Evolutionary conservation across 768 basidiomycete genomes (phyloP), one percentile per base, ranked within the genome.

Genomic region (Tubosaeta sp.): DNA sequence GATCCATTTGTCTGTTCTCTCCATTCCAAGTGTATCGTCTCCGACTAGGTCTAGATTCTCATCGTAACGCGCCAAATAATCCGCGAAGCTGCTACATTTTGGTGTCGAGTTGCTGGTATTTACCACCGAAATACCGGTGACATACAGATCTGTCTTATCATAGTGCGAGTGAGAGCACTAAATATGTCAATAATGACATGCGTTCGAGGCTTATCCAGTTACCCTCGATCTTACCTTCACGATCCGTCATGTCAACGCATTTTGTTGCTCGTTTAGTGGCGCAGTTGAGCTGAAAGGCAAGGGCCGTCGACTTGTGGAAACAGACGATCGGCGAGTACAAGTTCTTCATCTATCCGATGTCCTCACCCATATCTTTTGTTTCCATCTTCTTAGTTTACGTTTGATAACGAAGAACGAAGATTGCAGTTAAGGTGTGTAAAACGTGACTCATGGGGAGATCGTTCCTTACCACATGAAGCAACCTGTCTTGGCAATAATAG

Each of bases 21-120:
- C n/a, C 35, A 48, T 55, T 51, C 45, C 31, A 22, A n/a, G 46
- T 41, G 51, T 46, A 42, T 35, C 5, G 9, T 45, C 11, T 44
- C 14, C 40, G 29, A 12, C 27, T 14, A 7, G 25, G 44, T 25
- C 40, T 30, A 43, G 31, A 53, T 29, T 38, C 24, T 35, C n/a
- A 1, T 8, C 29, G 5, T 30, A 30, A 30, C 29, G n/a, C n/a
- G n/a, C n/a, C n/a, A n/a, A n/a, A n/a, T n/a, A n/a, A n/a, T n/a
- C n/a, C n/a, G 25, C 25, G 8, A 4, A 4, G 25, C 25, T 27
- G 25, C 25, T 27, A 27, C 25, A 27, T 27, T 27, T 13, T 34
- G 32, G 32, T 30, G 10, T 34, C 32, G 32, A 16, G 5, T n/a
- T n/a, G n/a, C n/a, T n/a, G n/a, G n/a, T n/a, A n/a, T n/a, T n/a